Conservation (phyloP, 805 yeast species). For the Barnettozyma populi region DNA sequence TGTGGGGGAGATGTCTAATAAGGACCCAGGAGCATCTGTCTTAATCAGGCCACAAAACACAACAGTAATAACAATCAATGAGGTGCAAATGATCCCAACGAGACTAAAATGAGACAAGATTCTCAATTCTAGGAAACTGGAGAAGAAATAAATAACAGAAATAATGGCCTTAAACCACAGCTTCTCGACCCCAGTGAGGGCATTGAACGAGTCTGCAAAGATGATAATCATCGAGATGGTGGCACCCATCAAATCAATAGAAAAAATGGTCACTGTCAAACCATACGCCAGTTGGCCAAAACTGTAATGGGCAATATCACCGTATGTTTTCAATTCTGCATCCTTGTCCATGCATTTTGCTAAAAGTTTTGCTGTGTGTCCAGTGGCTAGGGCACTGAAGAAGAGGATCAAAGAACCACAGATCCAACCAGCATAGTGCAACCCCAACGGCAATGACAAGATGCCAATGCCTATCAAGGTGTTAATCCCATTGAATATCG, state of each 20-base stretch:
- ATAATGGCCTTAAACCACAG: slow-evolving; percentile 38
- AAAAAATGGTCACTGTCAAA: slow-evolving; percentile 44
- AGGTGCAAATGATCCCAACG: slow-evolving; percentile 51
- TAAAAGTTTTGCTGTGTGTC: slow-evolving; percentile 47
- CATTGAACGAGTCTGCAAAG: slow-evolving; percentile 54
- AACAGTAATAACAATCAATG: slow-evolving; percentile 42
- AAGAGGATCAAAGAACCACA: slow-evolving; percentile 40
- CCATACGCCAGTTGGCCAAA: slow-evolving; percentile 42
- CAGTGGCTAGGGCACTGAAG: slow-evolving; percentile 42
- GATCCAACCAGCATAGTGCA: slow-evolving; percentile 64
- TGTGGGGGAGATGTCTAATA: slow-evolving; percentile 40
- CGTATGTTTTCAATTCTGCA: slow-evolving; percentile 44
- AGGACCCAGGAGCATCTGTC: slow-evolving; percentile 46
- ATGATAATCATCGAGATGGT: slow-evolving; percentile 50
- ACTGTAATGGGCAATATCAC: slow-evolving; percentile 48
- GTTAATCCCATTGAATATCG: slow-evolving; percentile 72
- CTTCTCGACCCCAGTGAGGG: slow-evolving; percentile 37
- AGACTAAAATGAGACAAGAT: slow-evolving; percentile 49
- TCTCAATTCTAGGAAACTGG: slow-evolving; percentile 51
- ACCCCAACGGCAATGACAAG: slow-evolving; percentile 65
- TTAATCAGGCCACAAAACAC: slow-evolving; percentile 42
- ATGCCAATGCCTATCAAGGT: slow-evolving; percentile 74
- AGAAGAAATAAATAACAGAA: slow-evolving; percentile 34
- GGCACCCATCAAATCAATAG: slow-evolving; percentile 56
- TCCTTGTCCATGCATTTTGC: slow-evolving; percentile 41